Evolutionary conservation across 1,284 basidiomycete genomes (phyloP).

Genomic region (Microbotryum saponariae): DNA sequence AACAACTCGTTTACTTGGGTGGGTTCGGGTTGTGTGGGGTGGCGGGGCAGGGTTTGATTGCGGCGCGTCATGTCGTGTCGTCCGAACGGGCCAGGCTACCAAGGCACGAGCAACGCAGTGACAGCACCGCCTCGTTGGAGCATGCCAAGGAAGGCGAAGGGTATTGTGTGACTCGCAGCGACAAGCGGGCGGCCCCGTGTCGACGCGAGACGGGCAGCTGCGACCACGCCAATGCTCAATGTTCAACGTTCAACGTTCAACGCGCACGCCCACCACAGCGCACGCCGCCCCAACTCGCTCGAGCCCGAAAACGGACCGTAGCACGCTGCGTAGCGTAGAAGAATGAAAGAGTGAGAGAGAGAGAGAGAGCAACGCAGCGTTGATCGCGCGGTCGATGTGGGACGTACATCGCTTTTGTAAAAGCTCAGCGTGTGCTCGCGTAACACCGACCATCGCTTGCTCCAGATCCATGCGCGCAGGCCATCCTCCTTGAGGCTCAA

Average conservation of each 20-base stretch:
- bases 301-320: constrained; percentile 1
- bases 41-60: not conserved
- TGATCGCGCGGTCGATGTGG: not conserved
- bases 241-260: too few relatives aligned
- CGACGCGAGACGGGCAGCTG: constrained; percentile 3
- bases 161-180: too few relatives aligned
- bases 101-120: too few relatives aligned
- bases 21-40: constrained; percentile 47
- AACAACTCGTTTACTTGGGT: not conserved
- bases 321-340: not conserved
- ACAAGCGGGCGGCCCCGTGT: too few relatives aligned
- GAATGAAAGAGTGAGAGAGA: not conserved
- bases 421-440: constrained; percentile 72
- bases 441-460: constrained; percentile 80
- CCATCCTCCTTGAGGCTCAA: constrained; percentile 84
- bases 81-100: too few relatives aligned
- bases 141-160: too few relatives aligned
- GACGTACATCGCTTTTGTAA: constrained; percentile 79
- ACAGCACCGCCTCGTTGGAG: too few relatives aligned
- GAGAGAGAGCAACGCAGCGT: constrained; percentile 36
- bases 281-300: too few relatives aligned
- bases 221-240: too few relatives aligned
- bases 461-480: constrained; percentile 85
- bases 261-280: not conserved
- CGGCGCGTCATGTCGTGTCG: too few relatives aligned